A percentile compares a stretch with the other conserved stretches of the same genome.
Evolutionary conservation across 2,329 filamentous ascomycete species (phyloP).

Genomic region (Raffaelea arxii): DNA sequence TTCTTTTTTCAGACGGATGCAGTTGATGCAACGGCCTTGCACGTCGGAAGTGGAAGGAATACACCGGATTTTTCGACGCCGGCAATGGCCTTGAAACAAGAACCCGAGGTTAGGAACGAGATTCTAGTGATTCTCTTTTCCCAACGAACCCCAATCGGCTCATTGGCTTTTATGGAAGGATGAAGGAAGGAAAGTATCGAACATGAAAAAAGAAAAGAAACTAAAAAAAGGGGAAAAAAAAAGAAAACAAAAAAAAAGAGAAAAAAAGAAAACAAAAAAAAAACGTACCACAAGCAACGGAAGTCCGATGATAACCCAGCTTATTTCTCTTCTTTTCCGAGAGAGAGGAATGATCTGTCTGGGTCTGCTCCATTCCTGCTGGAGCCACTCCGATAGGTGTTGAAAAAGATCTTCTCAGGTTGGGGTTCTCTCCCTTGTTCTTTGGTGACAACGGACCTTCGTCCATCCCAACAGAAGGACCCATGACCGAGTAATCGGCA

Average conservation of each 20-base stretch:
- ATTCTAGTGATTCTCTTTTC: not conserved
- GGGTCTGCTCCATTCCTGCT: constrained; percentile 13
- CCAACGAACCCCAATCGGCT: not conserved
- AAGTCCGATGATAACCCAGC: constrained; percentile 88
- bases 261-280: not conserved
- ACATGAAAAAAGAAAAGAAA: no score
- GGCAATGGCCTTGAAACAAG: constrained; percentile 65
- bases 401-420: constrained; percentile 39
- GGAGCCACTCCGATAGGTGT: constrained; percentile 34
- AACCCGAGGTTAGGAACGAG: not conserved
- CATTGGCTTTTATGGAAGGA: no score
- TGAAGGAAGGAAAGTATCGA: no score
- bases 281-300: constrained; percentile 86
- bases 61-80: constrained; percentile 87
- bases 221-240: not conserved
- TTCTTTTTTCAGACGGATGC: constrained; percentile 87
- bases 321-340: constrained; percentile 66
- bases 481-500: constrained; percentile 20
- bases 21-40: constrained; percentile 77
- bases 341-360: constrained; percentile 23
- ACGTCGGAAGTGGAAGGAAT: constrained; percentile 63
- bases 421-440: constrained; percentile 28
- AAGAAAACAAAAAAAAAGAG: no score
- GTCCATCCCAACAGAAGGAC: constrained; percentile 16
- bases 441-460: constrained; percentile 22